phyloP scores from a whole-genome alignment of 805 yeast genomes.

The Pichia eremophila region DNA sequence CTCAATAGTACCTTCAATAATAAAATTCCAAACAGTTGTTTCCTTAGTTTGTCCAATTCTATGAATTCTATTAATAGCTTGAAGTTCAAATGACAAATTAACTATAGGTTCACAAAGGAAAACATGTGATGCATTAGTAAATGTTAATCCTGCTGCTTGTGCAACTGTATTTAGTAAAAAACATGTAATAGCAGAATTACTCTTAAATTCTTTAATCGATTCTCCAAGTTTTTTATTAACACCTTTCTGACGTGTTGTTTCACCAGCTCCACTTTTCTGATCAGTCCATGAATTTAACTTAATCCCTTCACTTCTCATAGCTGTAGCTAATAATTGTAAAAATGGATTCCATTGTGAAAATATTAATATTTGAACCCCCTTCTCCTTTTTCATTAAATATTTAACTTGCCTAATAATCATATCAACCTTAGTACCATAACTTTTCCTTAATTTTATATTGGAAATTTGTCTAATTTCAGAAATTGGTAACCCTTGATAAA shows the following conservation, averaged over 20 bases:
- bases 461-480: constrained; percentile 36
- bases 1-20: constrained; percentile 76
- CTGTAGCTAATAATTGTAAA: constrained; percentile 54
- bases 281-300: constrained; percentile 44
- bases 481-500: constrained; percentile 38
- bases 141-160: constrained; percentile 83
- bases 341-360: constrained; percentile 87
- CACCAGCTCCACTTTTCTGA: neutral
- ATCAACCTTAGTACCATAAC: constrained; percentile 83
- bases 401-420: constrained; percentile 64
- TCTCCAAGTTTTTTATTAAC: constrained; percentile 13
- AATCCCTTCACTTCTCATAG: constrained; percentile 52
- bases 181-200: constrained; percentile 60
- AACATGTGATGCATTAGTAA: constrained; percentile 88
- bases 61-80: constrained; percentile 87
- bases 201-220: constrained; percentile 52
- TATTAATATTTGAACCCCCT: constrained; percentile 66
- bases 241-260: neutral
- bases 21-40: constrained; percentile 90
- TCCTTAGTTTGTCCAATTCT: constrained; percentile 79
- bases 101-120: constrained; percentile 88
- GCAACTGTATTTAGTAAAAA: constrained; percentile 76
- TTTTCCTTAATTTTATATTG: constrained; percentile 32
- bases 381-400: constrained; percentile 49
- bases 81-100: constrained; percentile 78